Evolutionary conservation across 139 green algal species (phyloP).

Genomic region (Gonium pectorale): DNA sequence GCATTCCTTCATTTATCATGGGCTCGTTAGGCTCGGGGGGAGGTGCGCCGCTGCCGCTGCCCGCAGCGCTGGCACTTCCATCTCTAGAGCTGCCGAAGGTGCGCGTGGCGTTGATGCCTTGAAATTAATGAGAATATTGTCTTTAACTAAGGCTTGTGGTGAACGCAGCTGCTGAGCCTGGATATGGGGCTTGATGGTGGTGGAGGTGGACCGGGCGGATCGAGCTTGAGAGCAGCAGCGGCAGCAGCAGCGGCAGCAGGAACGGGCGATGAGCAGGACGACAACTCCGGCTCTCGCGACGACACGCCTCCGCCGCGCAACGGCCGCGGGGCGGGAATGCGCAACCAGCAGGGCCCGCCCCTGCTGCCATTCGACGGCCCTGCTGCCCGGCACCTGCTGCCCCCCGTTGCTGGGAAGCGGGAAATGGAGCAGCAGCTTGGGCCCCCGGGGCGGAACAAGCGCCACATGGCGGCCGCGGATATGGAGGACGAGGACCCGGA

Average conservation of each 20-base stretch:
- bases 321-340: background rate
- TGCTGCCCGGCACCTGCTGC: too few relatives aligned
- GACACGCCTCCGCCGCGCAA: background rate
- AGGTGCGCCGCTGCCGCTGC: constrained; percentile 5
- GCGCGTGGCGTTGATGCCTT: background rate
- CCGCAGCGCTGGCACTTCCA: constrained; percentile 14
- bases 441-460: too few relatives aligned
- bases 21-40: background rate
- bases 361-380: too few relatives aligned
- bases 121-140: background rate
- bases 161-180: constrained; percentile 29
- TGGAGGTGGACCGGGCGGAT: background rate
- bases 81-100: constrained; percentile 40
- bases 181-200: constrained; percentile 15
- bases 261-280: background rate
- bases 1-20: constrained; percentile 17
- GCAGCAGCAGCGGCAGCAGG: background rate
- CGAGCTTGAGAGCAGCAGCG: background rate
- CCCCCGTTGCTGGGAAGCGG: too few relatives aligned
- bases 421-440: too few relatives aligned
- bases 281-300: constrained; percentile 11
- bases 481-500: too few relatives aligned
- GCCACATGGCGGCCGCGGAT: too few relatives aligned
- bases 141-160: too few relatives aligned
- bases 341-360: too few relatives aligned